Evolutionary conservation across 2,329 filamentous ascomycete genomes (phyloP), one percentile per base, ranked within the genome.

Genomic region (Hymenoscyphus repandus): DNA sequence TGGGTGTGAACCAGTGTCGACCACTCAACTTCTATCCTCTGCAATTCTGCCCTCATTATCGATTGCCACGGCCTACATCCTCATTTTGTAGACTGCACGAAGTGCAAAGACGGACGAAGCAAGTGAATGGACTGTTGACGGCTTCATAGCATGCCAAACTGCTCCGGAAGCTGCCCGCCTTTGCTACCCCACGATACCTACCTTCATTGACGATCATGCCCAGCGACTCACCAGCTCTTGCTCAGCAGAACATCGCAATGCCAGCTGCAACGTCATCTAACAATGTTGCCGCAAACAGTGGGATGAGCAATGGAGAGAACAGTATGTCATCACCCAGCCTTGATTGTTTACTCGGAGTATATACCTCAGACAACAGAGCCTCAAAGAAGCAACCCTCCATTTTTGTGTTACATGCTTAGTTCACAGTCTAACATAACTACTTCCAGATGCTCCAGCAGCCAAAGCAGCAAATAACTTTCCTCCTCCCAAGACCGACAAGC

Each of bases 401-500:
- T 47, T 43, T 34, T 46, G 49, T 49, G 41, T 53, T 43, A 40
- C 49, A 42, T 45, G 20, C 42, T 33, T 15, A 22, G 32, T 13
- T 33, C 15, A 15, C 42, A 6, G 31, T 43, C 46, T 53, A 45
- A 49, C 34, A 34, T 12, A 11, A 36, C 27, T 27, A 18, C 47
- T n/a, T 47, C 32, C 51, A 58, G 57, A 43, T 47, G 48, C 45
- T 30, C 32, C 57, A 38, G 45, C 51, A 32, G 49, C 59, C 45
- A 66, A 66, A 55, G 42, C 58, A 49, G 55, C 58, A 17, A 63
- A 62, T 50, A 62, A 56, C 47, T 63, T 88, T 58, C 88, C 88
- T 61, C 87, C 88, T 37, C 87, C 92, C 45, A 99, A 97, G 74
- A 96, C 90, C 57, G 93, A 99, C 72, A 99, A 97, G 74, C 93